Evolutionary conservation across 1,284 basidiomycete genomes (phyloP).

Genomic region (Rugosomyces carneus): DNA sequence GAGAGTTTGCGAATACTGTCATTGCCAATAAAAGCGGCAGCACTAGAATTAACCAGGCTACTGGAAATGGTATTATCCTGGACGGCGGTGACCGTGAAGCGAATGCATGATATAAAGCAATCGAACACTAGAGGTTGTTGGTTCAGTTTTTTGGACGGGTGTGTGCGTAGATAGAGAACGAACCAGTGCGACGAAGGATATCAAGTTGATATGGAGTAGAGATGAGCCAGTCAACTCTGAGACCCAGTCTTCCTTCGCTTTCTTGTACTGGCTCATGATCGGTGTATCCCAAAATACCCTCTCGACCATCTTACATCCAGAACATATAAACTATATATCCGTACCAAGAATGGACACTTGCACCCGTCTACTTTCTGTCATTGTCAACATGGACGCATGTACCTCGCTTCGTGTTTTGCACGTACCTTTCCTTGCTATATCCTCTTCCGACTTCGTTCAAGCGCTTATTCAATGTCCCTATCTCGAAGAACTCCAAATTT

Average conservation of each 20-base stretch:
- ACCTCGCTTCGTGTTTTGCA: constrained; percentile 18
- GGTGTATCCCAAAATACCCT: constrained; percentile 21
- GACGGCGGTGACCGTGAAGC: constrained; percentile 39
- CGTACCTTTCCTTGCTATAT: constrained; percentile 21
- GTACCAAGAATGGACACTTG: constrained; percentile 25
- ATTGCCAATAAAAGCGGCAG: constrained; percentile 76
- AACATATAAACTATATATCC: constrained; percentile 23
- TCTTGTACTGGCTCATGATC: too few relatives aligned
- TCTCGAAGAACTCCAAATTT: constrained; percentile 24
- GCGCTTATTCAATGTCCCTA: constrained; percentile 23
- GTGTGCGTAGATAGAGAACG: too few relatives aligned
- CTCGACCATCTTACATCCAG: constrained; percentile 23
- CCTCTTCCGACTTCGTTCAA: constrained; percentile 18
- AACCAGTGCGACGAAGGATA: constrained; percentile 72
- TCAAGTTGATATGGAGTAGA: constrained; percentile 67
- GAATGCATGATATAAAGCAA: constrained; percentile 60
- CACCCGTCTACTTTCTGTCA: constrained; percentile 21
- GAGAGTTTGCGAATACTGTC: constrained; percentile 64
- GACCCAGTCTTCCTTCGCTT: constrained; percentile 84
- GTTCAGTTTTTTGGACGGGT: background rate
- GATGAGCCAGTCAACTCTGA: constrained; percentile 76
- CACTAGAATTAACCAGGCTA: constrained; percentile 65
- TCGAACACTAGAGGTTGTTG: constrained; percentile 48
- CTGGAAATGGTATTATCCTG: constrained; percentile 34
- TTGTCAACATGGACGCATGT: constrained; percentile 19